Base-by-base conservation (phyloP, 2,329 filamentous ascomycete genomes). In the Falciphora oryzae region DNA sequence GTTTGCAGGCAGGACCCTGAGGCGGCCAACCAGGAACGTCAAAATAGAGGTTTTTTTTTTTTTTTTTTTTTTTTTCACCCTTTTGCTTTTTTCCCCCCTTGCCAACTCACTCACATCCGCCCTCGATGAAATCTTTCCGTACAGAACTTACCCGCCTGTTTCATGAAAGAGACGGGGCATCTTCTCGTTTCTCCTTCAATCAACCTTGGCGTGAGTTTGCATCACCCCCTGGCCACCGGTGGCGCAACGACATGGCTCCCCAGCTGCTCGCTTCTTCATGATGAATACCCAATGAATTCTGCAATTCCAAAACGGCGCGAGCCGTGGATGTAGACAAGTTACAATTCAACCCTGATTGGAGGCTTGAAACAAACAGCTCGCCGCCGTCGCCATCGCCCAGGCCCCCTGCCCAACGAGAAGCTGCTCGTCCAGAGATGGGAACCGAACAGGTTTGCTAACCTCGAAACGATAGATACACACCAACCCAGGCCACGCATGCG, bases 251-350 rank as follows among this genome's bases (percentile, higher is more conserved):
- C 32, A 35, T 35, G 32, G 13, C 32, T 35, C 32, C 32, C 32
- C 32, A 11, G 16, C 38, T 44, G 38, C 38, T 7, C 59, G 22
- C 59, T 50, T 25, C 8, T 28, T 3, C 44, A 58, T 63, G 62
- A 63, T 63, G 62, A 63, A n/a, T 38, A n/a, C 38, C 31, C 29
- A 29, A 57, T 57, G 53, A 58, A 63, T 63, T 63, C 62, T 63
- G 62, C 62, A 63, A 63, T 57, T 57, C 62, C 57, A 29, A 63
- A 63, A 27, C 27, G 50, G 50, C 31, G 31, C 11, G 22, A 25
- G 38, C 62, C 50, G 29, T 28, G 7, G 57, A 53, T 63, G 62
- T 50, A 63, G 32, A 57, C 13, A 53, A 50, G 14, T 57, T 57
- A 60, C 57, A 61, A 31, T 64, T 31, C 29, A 57, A 18, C 58